A percentile compares a stretch with the other conserved stretches of the same genome.
Conservation (phyloP, 495 filamentous ascomycete genomes). For the Podospora fimiseda region DNA sequence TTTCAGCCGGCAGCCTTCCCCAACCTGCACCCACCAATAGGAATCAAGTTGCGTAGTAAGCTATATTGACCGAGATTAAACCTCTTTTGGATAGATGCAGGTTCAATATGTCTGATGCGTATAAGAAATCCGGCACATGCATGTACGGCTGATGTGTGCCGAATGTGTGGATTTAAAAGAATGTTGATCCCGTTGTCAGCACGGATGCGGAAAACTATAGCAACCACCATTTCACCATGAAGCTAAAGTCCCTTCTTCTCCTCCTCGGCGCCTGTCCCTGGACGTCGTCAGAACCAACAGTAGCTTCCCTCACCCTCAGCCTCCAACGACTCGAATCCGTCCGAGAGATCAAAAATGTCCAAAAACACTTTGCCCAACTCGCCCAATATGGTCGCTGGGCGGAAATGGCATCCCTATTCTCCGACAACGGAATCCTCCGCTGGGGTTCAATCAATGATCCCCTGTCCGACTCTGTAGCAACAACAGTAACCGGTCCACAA, state of each 20-base stretch:
- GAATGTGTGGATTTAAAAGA: too few species aligned
- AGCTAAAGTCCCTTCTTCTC: not conserved
- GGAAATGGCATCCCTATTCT: conserved; percentile 14
- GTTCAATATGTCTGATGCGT: too few species aligned
- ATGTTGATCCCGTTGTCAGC: too few species aligned
- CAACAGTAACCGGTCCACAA: not conserved
- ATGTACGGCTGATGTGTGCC: too few species aligned
- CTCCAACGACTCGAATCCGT: conserved; percentile 14
- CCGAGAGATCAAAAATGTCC: conserved; percentile 19
- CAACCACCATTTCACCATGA: not conserved
- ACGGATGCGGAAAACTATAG: too few species aligned
- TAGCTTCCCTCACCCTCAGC: conserved; percentile 3
- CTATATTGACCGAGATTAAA: too few species aligned
- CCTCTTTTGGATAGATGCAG: too few species aligned
- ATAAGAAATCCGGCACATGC: too few species aligned
- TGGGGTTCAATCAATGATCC: conserved; percentile 11
- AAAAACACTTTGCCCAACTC: conserved; percentile 13
- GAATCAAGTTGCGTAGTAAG: too few species aligned
- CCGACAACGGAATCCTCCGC: conserved; percentile 10
- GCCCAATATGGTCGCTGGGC: conserved; percentile 9
- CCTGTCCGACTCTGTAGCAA: conserved; percentile 1
- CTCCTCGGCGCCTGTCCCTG: not conserved
- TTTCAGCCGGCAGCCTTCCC: too few species aligned
- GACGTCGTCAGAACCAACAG: not conserved
- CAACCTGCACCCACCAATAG: too few species aligned